Base-by-base conservation (phyloP, 2,329 filamentous ascomycete genomes). In the Hawksworthiomyces lignivorus region DNA sequence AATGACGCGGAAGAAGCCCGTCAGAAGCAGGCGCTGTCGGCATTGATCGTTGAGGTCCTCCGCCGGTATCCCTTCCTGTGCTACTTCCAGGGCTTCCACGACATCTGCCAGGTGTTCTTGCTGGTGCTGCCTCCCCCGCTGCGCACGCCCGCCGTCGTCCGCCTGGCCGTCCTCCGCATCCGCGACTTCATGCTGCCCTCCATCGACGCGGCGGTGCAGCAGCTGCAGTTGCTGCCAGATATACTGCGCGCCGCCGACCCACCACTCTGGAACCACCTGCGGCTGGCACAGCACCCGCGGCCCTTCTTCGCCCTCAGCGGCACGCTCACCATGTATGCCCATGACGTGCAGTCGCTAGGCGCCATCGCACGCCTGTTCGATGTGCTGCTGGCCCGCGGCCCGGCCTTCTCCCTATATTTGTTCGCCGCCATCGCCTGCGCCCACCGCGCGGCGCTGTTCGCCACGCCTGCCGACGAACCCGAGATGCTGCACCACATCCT, bases 71-170 rank as follows among this genome's bases (percentile, higher is more conserved):
- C 89, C 14, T 81, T 82, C 59, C 77, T 98, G 27, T 87, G 81
- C 68, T 98, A 98, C 65, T 98, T 98, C 62, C 92, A 98, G 67
- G 92, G 92, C 59, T 98, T 94, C 61, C 92, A 98, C 63, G 92
- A 98, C 65, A 97, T 98, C 56, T 92, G 87, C 53, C 94, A 98
- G 64, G 92, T 98, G 19, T 74, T 98, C 46, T 75, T 97, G 30
- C 75, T 98, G 12, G 89, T 96, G 10, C 72, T 98, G 4, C 82
- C 82, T 1, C 65, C 77, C 9, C 56, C 70, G 18, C 59, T 70
- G 41, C 81, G 85, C 14, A 69, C 73, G 15, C 61, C 70, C 7
- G 78, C 82, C 14, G 77, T 94, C 24, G 74, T 84, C 26, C 83
- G 85, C n/a, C 78, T 98, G 45, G 95, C 89, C 4, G 72, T 89